Conservation (phyloP, 139 green algal species). For the Tetraselmis striata region DNA sequence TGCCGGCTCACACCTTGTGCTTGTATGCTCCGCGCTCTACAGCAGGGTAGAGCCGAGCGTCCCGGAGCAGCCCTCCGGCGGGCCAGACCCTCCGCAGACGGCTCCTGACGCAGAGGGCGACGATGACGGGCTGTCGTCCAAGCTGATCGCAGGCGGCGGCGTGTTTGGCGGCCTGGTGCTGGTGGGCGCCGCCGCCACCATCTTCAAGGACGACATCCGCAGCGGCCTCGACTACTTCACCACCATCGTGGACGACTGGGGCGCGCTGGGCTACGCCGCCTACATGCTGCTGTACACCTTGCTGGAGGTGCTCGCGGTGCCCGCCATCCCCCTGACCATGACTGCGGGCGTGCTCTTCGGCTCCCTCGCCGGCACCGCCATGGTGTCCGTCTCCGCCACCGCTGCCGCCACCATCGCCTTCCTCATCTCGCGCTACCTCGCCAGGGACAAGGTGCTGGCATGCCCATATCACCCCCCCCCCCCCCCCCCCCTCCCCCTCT, state of each 20-base stretch:
- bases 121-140: background rate
- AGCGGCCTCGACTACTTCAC: slow-evolving; percentile 61
- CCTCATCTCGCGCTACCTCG: slow-evolving; percentile 86
- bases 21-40: background rate
- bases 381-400: slow-evolving; percentile 71
- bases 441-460: slow-evolving; percentile 76
- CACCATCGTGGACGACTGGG: slow-evolving; percentile 41
- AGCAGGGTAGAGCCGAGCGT: background rate
- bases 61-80: background rate
- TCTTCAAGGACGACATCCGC: slow-evolving; percentile 50
- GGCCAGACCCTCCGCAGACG: background rate
- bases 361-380: slow-evolving; percentile 50
- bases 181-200: slow-evolving; percentile 36
- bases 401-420: slow-evolving; percentile 77
- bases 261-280: slow-evolving; percentile 51
- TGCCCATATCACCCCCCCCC: too few relatives aligned
- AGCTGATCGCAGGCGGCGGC: slow-evolving; percentile 1
- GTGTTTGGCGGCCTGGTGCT: slow-evolving; percentile 34
- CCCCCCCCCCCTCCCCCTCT: background rate
- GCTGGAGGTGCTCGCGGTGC: slow-evolving; percentile 58
- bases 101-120: background rate
- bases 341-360: slow-evolving; percentile 84
- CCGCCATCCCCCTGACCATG: slow-evolving; percentile 87
- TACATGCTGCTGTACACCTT: slow-evolving; percentile 64
- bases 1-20: too few relatives aligned